phyloP scores from a whole-genome alignment of 768 basidiomycete species.

The Hygrophorus pudorinus region DNA sequence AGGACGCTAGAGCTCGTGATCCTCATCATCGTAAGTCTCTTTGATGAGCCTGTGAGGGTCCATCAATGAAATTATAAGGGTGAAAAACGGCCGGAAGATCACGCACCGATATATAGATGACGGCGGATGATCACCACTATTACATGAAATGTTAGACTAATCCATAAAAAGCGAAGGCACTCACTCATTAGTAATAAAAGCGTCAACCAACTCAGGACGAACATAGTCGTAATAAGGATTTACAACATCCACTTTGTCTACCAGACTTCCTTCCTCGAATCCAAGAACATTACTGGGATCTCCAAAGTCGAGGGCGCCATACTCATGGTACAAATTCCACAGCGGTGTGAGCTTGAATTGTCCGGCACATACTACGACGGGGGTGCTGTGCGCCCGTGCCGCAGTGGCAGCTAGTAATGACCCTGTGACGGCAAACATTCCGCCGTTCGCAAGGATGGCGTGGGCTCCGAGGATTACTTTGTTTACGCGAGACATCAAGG shows the following conservation, averaged over 20 bases:
- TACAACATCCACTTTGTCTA: slow-evolving; percentile 84
- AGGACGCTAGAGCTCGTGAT: slow-evolving; percentile 56
- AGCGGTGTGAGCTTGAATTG: slow-evolving; percentile 94
- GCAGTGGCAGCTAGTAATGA: slow-evolving; percentile 80
- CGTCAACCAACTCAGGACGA: slow-evolving; percentile 82
- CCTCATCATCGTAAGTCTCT: slow-evolving; percentile 93
- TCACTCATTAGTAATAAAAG: slow-evolving; percentile 96
- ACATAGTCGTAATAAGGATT: slow-evolving; percentile 98
- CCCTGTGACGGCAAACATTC: slow-evolving; percentile 85
- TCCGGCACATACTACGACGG: slow-evolving; percentile 88
- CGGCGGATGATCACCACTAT: slow-evolving; percentile 91
- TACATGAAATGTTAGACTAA: neutral
- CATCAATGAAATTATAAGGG: slow-evolving; percentile 8
- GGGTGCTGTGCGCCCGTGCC: slow-evolving; percentile 82
- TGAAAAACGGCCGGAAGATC: neutral
- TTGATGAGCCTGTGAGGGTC: slow-evolving; percentile 57
- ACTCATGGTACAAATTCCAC: slow-evolving; percentile 84
- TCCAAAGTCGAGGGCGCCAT: slow-evolving; percentile 75
- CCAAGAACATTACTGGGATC: slow-evolving; percentile 52
- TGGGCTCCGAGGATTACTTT: slow-evolving; percentile 95
- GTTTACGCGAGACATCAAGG: slow-evolving; percentile 93
- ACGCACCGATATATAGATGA: slow-evolving; percentile 80
- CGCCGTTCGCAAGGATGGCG: slow-evolving; percentile 93
- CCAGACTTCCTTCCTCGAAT: slow-evolving; percentile 68
- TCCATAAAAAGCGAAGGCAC: slow-evolving; percentile 19